Percentiles rank a stretch among this genome's conserved stretches.
Conservation (phyloP, 2,329 filamentous ascomycete species). For the Ophiocordyceps camponoti-rufipedis region DNA sequence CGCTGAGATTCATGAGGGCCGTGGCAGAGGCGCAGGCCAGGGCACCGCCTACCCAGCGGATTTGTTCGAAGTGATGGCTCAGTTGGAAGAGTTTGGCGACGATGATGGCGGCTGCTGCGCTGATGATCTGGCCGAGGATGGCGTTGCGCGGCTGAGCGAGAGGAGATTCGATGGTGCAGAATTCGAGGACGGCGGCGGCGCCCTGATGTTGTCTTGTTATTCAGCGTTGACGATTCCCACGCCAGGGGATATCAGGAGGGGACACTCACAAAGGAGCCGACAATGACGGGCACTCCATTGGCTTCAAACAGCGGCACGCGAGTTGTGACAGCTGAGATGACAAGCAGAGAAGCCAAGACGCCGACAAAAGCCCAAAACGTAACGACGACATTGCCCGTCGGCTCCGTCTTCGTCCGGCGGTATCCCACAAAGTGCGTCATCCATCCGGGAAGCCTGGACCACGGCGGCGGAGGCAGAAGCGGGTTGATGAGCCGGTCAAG, state of each 20-base stretch:
- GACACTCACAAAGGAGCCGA: conserved; percentile 49
- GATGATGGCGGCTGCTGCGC: conserved; percentile 39
- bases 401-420: conserved; percentile 19
- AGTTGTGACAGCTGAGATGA: conserved; percentile 38
- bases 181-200: conserved; percentile 58
- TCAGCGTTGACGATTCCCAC: too few species aligned
- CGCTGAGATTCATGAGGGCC: conserved; percentile 48
- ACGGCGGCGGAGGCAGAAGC: conserved; percentile 45
- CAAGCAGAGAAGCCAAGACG: conserved; percentile 38
- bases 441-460: conserved; percentile 43
- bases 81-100: conserved; percentile 48
- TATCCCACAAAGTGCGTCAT: conserved; percentile 54
- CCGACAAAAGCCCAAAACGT: conserved; percentile 48
- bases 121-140: conserved; percentile 46
- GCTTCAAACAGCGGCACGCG: conserved; percentile 33
- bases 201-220: conserved; percentile 21
- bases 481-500: conserved; percentile 63
- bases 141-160: conserved; percentile 56
- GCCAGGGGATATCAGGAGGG: too few species aligned
- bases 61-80: conserved; percentile 22
- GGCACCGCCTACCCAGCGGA: conserved; percentile 47
- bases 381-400: conserved; percentile 37
- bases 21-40: conserved; percentile 46
- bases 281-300: conserved; percentile 38
- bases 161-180: conserved; percentile 52